These are phyloP conservation scores for Trichoderma asperelloides DNA, from an alignment of 495 filamentous ascomycete genomes.

Conservation along the genomic window DNA sequence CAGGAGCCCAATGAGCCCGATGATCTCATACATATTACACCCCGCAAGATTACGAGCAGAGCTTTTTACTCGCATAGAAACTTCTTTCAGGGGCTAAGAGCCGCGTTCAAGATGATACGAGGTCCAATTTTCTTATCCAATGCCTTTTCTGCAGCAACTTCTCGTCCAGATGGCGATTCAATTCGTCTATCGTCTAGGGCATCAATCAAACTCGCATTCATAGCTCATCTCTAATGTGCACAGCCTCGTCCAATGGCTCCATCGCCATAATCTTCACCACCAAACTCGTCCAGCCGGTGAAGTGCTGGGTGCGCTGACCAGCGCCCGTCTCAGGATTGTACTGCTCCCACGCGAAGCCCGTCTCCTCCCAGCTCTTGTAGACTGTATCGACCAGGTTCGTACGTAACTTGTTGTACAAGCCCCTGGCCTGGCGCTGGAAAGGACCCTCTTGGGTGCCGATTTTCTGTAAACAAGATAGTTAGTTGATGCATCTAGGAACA, in stretches of 20 bases:
- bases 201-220: conserved; percentile 10
- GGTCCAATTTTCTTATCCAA: too few species aligned
- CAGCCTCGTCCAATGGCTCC: conserved; percentile 30
- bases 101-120: too few species aligned
- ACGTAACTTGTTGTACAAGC: conserved; percentile 68
- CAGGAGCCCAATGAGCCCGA: too few species aligned
- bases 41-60: too few species aligned
- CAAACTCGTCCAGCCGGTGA: conserved; percentile 95
- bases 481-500: conserved; percentile 11
- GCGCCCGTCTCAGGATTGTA: conserved; percentile 89
- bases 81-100: too few species aligned
- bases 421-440: conserved; percentile 57
- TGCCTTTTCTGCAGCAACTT: neutral
- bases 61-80: too few species aligned
- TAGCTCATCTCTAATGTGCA: conserved; percentile 26
- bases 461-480: conserved; percentile 30
- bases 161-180: neutral
- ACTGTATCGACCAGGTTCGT: conserved; percentile 84
- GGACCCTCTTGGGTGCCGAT: conserved; percentile 52
- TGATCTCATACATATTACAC: too few species aligned
- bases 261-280: conserved; percentile 97
- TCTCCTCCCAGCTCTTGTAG: conserved; percentile 76
- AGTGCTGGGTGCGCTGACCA: conserved; percentile 94
- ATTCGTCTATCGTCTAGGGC: neutral
- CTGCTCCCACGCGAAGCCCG: conserved; percentile 98